phyloP scores from a whole-genome alignment of 2,329 filamentous ascomycete species.

The Trichophyton verrucosum region DNA sequence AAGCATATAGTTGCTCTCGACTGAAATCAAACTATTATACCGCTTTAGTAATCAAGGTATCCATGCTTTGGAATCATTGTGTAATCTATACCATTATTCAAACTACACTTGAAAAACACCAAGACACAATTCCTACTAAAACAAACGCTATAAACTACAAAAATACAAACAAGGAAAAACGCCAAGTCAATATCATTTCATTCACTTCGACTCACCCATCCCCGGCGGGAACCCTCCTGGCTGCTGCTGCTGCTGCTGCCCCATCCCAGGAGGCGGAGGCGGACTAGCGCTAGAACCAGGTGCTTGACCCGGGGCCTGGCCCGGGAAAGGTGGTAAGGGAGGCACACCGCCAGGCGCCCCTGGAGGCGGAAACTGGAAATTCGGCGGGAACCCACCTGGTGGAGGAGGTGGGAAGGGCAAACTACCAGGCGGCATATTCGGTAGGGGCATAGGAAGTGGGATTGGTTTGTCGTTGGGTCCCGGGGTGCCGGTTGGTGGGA shows the following conservation, averaged over 20 bases:
- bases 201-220: constrained; percentile 13
- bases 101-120: neutral
- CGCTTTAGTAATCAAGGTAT: no score
- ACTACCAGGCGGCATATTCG: constrained; percentile 31
- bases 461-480: constrained; percentile 22
- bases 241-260: neutral
- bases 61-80: no score
- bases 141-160: neutral
- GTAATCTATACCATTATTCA: no score
- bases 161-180: neutral
- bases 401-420: constrained; percentile 34
- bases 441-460: constrained; percentile 20
- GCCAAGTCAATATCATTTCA: neutral
- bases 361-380: constrained; percentile 38
- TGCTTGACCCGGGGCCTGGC: constrained; percentile 5
- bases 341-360: constrained; percentile 20
- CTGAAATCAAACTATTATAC: no score
- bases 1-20: no score
- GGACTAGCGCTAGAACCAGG: neutral
- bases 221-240: neutral
- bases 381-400: constrained; percentile 34
- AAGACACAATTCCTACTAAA: neutral
- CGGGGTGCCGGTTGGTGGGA: constrained; percentile 30
- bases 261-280: neutral
- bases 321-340: constrained; percentile 19